Evolutionary conservation across 306 rosid species (phyloP).

Genomic region (Astragalus membranaceus): DNA sequence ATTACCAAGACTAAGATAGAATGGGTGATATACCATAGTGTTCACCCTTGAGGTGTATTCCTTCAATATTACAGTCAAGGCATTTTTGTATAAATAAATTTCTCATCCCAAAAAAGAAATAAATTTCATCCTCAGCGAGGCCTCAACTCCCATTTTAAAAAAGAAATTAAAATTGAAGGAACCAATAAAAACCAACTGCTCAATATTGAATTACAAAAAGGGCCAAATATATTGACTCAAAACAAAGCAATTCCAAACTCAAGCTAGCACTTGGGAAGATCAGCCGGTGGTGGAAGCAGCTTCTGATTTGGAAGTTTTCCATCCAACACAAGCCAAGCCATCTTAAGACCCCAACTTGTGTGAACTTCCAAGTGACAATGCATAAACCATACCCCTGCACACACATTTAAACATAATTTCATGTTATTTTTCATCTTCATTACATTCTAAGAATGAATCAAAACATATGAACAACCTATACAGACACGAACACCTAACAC

Average conservation of each 20-base stretch:
- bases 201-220: background rate
- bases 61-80: background rate
- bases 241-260: background rate
- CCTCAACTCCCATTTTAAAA: background rate
- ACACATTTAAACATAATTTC: background rate
- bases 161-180: background rate
- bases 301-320: constrained; percentile 61
- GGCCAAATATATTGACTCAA: background rate
- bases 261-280: constrained; percentile 53
- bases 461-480: no score
- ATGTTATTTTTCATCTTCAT: no score
- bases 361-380: constrained; percentile 70
- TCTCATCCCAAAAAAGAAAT: background rate
- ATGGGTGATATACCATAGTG: no score
- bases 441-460: no score
- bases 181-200: background rate
- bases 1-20: no score
- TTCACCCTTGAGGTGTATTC: no score
- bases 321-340: constrained; percentile 70
- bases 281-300: constrained; percentile 55
- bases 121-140: background rate
- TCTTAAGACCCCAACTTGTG: constrained; percentile 65
- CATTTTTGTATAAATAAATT: constrained; percentile 12
- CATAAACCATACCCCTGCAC: constrained; percentile 71
- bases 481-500: no score